Evolutionary conservation across 148 eudicot genomes (phyloP), one percentile per base, ranked within the genome.

Genomic region (Cornus suecica): DNA sequence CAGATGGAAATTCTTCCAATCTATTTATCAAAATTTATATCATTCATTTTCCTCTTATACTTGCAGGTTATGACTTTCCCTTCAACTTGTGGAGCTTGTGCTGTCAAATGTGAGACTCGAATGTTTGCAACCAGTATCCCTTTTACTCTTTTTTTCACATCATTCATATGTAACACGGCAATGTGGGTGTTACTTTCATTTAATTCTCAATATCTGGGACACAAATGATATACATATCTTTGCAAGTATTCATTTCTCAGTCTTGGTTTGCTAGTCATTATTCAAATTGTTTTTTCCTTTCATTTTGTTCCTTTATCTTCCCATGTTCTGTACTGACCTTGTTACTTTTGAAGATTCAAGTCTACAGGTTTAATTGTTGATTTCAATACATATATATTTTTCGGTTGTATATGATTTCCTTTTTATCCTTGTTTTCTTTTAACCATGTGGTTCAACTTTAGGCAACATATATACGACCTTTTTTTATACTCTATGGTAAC

Each of bases 91-190:
- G 97, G 99, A 71, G 82, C 97, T 80, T 95, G 99, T 85, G 87
- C 88, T 56, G 70, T 77, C 30, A 85, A 65, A 64, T 91, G 97
- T 70, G 99, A 89, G 80, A 93, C 97, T 72, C 84, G 94, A 76
- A 95, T 95, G 99, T 95, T 88, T 73, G 83, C 93, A 64, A 95
- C 97, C 48, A 90, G 99, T 95, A 95, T 95, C 99, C 99, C 88
- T 76, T 28, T 72, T 26, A 42, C 29, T 8, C 51, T 23, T 20
- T 71, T 71, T 45, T 29, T 65, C 23, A 15, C 30, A 9, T 52
- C 18, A 22, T 23, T 74, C 75, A 10, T 15, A 62, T 67, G 27
- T 72, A 28, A 31, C 60, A 25, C 51, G 68, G 63, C 29, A 74
- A 23, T n/a, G 29, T 69, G 58, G 10, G 69, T 20, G 31, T 51